Evolutionary conservation across 1,284 basidiomycete species (phyloP).

Genomic region (Lentinula novae-zelandiae): DNA sequence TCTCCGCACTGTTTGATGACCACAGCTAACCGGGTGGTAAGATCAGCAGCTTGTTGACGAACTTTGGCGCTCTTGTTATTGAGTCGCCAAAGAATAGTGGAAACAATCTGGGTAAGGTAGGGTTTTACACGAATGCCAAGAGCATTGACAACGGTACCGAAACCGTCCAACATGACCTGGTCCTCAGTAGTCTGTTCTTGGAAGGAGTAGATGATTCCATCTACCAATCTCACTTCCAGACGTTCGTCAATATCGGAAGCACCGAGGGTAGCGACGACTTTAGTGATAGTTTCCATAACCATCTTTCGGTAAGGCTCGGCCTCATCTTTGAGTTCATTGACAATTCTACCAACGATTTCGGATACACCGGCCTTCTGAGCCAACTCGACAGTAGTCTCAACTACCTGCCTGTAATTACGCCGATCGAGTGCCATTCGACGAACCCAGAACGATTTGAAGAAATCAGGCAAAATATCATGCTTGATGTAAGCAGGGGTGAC

Average conservation of each 20-base stretch:
- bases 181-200: constrained; percentile 99
- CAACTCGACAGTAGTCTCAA: constrained; percentile 97
- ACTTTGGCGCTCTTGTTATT: constrained; percentile 99
- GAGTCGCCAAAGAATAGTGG: constrained; percentile 98
- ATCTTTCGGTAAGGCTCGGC: constrained; percentile 98
- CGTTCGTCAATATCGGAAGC: constrained; percentile 97
- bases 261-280: constrained; percentile 89
- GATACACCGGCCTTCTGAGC: constrained; percentile 96
- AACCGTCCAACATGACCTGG: constrained; percentile 98
- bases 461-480: constrained; percentile 98
- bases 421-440: constrained; percentile 96
- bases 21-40: constrained; percentile 91
- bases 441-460: constrained; percentile 99
- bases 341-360: constrained; percentile 92
- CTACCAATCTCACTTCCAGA: constrained; percentile 90
- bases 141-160: constrained; percentile 95
- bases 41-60: constrained; percentile 96
- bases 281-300: constrained; percentile 99
- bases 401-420: constrained; percentile 95
- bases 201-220: constrained; percentile 99
- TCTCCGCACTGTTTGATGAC: constrained; percentile 99
- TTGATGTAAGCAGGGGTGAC: constrained; percentile 93
- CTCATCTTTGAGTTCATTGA: constrained; percentile 96
- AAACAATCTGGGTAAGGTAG: constrained; percentile 97
- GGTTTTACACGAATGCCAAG: constrained; percentile 98